Evolutionary conservation across 106 monocot genomes (phyloP).

Genomic region (Dioscorea zingiberensis): DNA sequence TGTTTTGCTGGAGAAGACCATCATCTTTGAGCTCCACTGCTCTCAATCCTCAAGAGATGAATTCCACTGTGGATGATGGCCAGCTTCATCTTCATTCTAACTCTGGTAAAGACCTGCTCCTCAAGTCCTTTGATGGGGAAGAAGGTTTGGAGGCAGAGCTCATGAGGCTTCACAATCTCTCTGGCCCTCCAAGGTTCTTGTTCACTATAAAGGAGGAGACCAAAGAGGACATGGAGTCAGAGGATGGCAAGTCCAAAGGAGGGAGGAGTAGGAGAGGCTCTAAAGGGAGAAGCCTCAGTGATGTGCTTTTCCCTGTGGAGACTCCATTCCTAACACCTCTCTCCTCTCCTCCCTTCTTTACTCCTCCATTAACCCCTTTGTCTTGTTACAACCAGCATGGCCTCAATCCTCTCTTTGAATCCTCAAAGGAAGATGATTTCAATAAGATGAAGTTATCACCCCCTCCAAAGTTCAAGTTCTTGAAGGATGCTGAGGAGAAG

Average conservation of each 20-base stretch:
- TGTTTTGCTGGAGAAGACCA: slow-evolving; percentile 52
- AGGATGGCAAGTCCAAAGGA: slow-evolving; percentile 44
- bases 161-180: slow-evolving; percentile 69
- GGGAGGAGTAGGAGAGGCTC: slow-evolving; percentile 58
- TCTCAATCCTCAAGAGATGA: slow-evolving; percentile 36
- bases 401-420: slow-evolving; percentile 67
- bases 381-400: slow-evolving; percentile 30
- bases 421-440: slow-evolving; percentile 16
- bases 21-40: slow-evolving; percentile 36
- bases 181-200: slow-evolving; percentile 67
- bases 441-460: slow-evolving; percentile 32
- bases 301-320: slow-evolving; percentile 37
- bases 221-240: slow-evolving; percentile 78
- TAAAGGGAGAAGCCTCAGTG: slow-evolving; percentile 61
- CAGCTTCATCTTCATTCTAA: slow-evolving; percentile 14
- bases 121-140: slow-evolving; percentile 27
- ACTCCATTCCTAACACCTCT: slow-evolving; percentile 67
- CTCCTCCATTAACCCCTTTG: slow-evolving; percentile 29
- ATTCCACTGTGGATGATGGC: slow-evolving; percentile 8
- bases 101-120: slow-evolving; percentile 23
- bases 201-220: slow-evolving; percentile 98
- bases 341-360: slow-evolving; percentile 61
- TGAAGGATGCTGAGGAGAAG: slow-evolving; percentile 96
- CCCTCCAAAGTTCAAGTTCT: slow-evolving; percentile 85
- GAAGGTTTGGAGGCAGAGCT: slow-evolving; percentile 73